A percentile compares a stretch with the other conserved stretches of the same genome.
Evolutionary conservation across 73 alveolate genomes (phyloP).

Genomic region (Paramecium tetraurelia): DNA sequence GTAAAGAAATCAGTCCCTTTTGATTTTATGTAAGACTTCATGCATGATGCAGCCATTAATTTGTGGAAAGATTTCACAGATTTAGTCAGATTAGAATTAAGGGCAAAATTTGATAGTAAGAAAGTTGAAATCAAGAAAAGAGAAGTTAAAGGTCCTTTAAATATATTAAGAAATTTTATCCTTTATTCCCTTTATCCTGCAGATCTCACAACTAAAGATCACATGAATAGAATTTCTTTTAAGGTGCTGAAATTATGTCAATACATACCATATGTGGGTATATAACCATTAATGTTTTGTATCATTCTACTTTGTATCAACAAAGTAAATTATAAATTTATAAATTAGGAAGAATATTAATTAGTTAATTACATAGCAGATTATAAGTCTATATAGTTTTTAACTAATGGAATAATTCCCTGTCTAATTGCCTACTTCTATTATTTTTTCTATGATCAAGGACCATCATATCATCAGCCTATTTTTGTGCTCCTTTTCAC

Average conservation of each 20-base stretch:
- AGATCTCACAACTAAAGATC: neutral
- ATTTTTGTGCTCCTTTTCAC: neutral
- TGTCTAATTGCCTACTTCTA: slow-evolving; percentile 1
- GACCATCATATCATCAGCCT: neutral
- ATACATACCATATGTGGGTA: neutral
- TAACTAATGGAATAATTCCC: neutral
- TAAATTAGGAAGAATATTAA: neutral
- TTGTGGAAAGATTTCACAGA: slow-evolving; percentile 31
- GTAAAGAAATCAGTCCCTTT: neutral
- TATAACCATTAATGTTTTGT: neutral
- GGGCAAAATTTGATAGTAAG: neutral
- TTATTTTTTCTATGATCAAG: neutral
- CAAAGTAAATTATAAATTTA: neutral
- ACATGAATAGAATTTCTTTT: neutral
- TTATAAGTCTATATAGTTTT: neutral
- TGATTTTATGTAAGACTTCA: neutral
- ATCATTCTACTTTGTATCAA: neutral
- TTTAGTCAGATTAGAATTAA: neutral
- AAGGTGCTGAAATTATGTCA: neutral
- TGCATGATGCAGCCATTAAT: neutral
- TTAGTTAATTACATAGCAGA: slow-evolving; percentile 29
- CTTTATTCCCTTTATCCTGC: slow-evolving; percentile 27
- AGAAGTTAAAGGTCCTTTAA: neutral
- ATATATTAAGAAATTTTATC: neutral
- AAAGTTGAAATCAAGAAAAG: neutral